A percentile compares a stretch with the other conserved stretches of the same genome.
Evolutionary conservation across 1,284 basidiomycete genomes (phyloP).

Genomic region (Crucibulum parvulum): DNA sequence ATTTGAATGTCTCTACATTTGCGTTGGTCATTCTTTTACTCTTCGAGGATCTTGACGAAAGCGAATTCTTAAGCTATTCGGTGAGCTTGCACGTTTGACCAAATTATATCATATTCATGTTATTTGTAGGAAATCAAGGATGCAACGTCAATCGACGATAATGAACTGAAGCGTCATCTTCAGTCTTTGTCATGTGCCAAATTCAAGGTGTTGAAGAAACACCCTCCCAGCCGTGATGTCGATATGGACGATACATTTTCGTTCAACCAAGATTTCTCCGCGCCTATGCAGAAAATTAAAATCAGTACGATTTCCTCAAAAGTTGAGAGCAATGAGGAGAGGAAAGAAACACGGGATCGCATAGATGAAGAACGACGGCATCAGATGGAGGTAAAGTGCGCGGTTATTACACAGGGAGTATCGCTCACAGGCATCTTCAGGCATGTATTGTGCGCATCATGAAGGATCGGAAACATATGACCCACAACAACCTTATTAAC

Average conservation of each 20-base stretch:
- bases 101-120: neutral
- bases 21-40: slow-evolving; percentile 89
- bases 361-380: slow-evolving; percentile 94
- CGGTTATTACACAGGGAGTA: neutral
- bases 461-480: slow-evolving; percentile 94
- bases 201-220: slow-evolving; percentile 92
- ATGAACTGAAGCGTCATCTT: slow-evolving; percentile 88
- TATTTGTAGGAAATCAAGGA: slow-evolving; percentile 65
- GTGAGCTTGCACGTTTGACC: slow-evolving; percentile 44
- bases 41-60: slow-evolving; percentile 79
- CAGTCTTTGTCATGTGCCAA: slow-evolving; percentile 99
- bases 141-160: slow-evolving; percentile 79
- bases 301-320: slow-evolving; percentile 89
- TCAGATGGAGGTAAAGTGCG: slow-evolving; percentile 81
- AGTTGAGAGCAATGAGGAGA: slow-evolving; percentile 88
- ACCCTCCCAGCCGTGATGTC: slow-evolving; percentile 89
- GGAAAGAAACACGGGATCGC: slow-evolving; percentile 89
- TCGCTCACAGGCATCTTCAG: slow-evolving; percentile 45
- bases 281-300: slow-evolving; percentile 90
- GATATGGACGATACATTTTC: slow-evolving; percentile 81
- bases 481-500: slow-evolving; percentile 89
- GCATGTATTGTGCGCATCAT: slow-evolving; percentile 98
- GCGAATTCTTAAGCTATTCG: slow-evolving; percentile 76
- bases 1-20: slow-evolving; percentile 93
- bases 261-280: slow-evolving; percentile 88